phyloP scores from a whole-genome alignment of 148 eudicot genomes.

The Polygonum maritimum region DNA sequence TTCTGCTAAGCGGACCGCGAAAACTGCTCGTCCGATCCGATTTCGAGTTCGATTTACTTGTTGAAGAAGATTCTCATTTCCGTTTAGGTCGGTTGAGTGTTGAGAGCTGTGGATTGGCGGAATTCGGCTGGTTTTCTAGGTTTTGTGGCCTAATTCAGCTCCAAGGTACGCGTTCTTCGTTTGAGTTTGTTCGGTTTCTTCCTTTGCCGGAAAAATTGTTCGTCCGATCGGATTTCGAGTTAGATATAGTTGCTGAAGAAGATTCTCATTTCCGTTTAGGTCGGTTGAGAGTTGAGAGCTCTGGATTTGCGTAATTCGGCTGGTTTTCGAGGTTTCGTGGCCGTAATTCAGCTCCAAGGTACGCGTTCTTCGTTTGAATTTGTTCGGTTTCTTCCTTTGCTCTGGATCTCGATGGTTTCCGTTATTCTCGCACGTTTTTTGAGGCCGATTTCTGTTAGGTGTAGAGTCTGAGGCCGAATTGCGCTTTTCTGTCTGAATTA shows the following conservation, averaged over 20 bases:
- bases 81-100: not conserved
- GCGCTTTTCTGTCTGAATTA: slow-evolving; percentile 6
- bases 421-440: not conserved
- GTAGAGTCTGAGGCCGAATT: not conserved
- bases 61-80: not conserved
- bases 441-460: not conserved
- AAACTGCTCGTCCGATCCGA: not conserved
- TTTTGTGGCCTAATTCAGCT: slow-evolving; percentile 12
- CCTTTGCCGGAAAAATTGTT: not conserved
- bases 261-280: not conserved
- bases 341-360: slow-evolving; percentile 14
- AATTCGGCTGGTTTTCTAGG: slow-evolving; percentile 4
- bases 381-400: not conserved
- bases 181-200: not conserved
- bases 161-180: slow-evolving; percentile 6
- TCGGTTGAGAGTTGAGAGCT: not conserved
- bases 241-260: not conserved
- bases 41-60: not conserved
- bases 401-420: not conserved
- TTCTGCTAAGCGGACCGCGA: not conserved
- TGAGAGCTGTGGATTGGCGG: not conserved
- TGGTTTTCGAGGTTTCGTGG: not conserved
- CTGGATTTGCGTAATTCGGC: not conserved
- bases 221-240: not conserved
- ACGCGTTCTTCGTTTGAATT: slow-evolving; percentile 1